These are phyloP conservation scores for Coniella lustricola DNA, from an alignment of 2,329 filamentous ascomycete species.

Conservation along the genomic window DNA sequence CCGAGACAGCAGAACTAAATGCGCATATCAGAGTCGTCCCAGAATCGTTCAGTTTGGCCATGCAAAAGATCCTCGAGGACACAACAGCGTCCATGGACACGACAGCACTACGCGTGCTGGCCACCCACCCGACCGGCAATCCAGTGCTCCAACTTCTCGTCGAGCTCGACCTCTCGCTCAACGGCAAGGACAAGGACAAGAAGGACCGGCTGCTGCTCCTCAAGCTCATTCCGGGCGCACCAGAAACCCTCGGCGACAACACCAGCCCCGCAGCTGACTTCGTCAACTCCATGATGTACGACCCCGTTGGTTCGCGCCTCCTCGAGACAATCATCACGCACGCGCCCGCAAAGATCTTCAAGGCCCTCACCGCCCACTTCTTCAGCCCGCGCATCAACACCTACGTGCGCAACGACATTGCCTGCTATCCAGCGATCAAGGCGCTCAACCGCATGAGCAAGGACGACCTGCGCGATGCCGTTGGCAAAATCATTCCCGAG, in stretches of 20 bases:
- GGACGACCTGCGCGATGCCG: conserved; percentile 71
- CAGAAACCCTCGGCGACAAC: conserved; percentile 61
- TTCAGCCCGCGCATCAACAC: conserved; percentile 74
- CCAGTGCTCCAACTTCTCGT: conserved; percentile 87
- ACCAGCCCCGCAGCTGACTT: conserved; percentile 69
- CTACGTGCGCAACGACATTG: conserved; percentile 81
- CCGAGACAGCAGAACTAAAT: conserved; percentile 39
- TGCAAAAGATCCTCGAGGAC: conserved; percentile 76
- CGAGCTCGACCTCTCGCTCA: conserved; percentile 73
- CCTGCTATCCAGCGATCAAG: conserved; percentile 77
- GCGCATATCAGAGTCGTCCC: conserved; percentile 57
- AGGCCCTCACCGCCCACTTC: conserved; percentile 71
- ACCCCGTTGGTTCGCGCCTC: conserved; percentile 81
- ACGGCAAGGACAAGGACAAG: conserved; percentile 59
- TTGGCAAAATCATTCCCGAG: conserved; percentile 65
- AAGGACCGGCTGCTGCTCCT: conserved; percentile 55
- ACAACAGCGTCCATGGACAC: conserved; percentile 69
- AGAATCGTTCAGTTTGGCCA: conserved; percentile 65
- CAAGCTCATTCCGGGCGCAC: conserved; percentile 70
- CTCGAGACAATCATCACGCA: conserved; percentile 79
- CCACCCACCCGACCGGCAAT: conserved; percentile 84
- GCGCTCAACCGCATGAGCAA: conserved; percentile 79
- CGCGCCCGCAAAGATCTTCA: conserved; percentile 84
- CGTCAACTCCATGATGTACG: conserved; percentile 80
- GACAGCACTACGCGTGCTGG: conserved; percentile 73